Evolutionary conservation across 148 eudicot genomes (phyloP), one percentile per base, ranked within the genome.

Genomic region (Rhododendron simsii): DNA sequence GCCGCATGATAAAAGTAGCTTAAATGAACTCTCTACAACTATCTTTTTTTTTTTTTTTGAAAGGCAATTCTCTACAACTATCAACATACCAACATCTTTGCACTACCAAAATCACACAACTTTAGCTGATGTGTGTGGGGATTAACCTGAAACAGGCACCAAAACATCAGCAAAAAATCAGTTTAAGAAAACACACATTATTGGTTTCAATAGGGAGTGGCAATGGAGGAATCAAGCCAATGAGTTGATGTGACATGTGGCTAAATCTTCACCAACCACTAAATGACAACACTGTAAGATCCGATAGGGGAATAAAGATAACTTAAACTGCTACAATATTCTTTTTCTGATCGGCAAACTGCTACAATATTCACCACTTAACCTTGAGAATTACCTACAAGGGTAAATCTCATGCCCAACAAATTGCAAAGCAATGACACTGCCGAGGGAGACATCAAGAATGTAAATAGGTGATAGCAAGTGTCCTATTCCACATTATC

Each of bases 71-170:
- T 28, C 84, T 18, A 28, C 6, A 33, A 77, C 80, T 35, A 55
- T 1, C 75, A 21, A 86, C 93, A 85, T 94, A 96, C 99, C 99
- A 97, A 83, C 91, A 92, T 93, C 91, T 97, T 97, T 83, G 99
- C 99, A 89, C 99, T 97, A 26, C 99, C 99, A 87, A 97, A 94
- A 91, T 97, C 99, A 81, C 99, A 96, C 41, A 95, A 86, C 91
- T 96, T 96, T 51, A 96, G 92, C 90, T 96, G 92, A 85, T 96
- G 98, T 3, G 98, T 95, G 50, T 91, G 96, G 61, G 98, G 93
- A 92, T 96, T 94, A 51, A 96, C 99, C 99, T 96, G 92, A 84
- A 88, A 63, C 35, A 83, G 65, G 80, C n/a, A 86, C 48, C 14
- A 81, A 59, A 83, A 45, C 8, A 81, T 61, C 30, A 39, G 12